phyloP scores from a whole-genome alignment of 2,329 filamentous ascomycete genomes.

The Aureobasidium melanogenum region DNA sequence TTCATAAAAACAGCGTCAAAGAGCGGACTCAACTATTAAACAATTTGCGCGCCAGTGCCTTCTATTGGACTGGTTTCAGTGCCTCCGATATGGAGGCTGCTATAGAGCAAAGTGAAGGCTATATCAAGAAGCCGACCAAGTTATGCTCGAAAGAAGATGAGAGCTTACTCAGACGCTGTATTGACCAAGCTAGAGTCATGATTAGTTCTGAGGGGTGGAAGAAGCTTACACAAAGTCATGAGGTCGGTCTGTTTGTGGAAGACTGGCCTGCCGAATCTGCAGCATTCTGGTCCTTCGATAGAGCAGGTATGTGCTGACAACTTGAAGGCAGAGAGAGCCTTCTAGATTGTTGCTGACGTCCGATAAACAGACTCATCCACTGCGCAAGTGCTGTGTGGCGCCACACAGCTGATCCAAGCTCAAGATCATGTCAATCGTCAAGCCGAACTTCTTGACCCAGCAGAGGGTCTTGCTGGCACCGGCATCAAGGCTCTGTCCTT shows the following conservation, averaged over 20 bases:
- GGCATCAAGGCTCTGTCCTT: conserved; percentile 23
- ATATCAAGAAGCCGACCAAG: conserved; percentile 55
- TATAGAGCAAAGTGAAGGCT: conserved; percentile 57
- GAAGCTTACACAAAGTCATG: conserved; percentile 60
- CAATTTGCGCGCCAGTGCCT: conserved; percentile 75
- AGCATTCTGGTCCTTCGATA: conserved; percentile 57
- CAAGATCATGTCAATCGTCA: conserved; percentile 44
- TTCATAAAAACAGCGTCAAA: conserved; percentile 65
- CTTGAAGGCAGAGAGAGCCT: conserved; percentile 12
- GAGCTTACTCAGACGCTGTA: conserved; percentile 51
- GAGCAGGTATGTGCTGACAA: conserved; percentile 16
- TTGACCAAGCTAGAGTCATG: conserved; percentile 55
- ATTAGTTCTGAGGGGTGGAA: conserved; percentile 54
- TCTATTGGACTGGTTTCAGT: conserved; percentile 75
- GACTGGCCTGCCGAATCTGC: conserved; percentile 56
- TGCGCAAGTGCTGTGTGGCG: conserved; percentile 45
- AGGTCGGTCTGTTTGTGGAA: conserved; percentile 65
- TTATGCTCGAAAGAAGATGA: conserved; percentile 54
- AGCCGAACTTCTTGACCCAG: conserved; percentile 19
- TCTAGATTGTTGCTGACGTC: not conserved
- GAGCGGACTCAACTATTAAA: conserved; percentile 59
- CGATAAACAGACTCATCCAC: conserved; percentile 16
- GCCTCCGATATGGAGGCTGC: conserved; percentile 53
- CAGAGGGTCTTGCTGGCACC: conserved; percentile 23
- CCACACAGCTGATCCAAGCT: conserved; percentile 47